Evolutionary conservation across 495 filamentous ascomycete species (phyloP).

Genomic region (Hypomontagnella submonticulosa): DNA sequence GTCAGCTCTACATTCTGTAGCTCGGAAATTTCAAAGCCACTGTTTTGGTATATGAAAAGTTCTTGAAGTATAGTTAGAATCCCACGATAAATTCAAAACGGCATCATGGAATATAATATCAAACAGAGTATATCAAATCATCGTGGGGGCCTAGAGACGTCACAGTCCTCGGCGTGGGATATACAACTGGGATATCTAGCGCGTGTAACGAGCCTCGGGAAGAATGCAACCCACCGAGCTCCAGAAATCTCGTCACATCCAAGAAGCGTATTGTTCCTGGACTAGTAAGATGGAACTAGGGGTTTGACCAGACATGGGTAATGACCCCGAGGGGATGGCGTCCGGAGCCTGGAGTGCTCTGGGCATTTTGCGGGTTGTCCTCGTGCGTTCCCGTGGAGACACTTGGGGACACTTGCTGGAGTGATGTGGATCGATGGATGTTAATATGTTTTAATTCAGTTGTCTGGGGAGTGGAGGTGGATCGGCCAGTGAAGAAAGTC

Average conservation of each 20-base stretch:
- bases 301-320: conserved; percentile 10
- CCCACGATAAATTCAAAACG: conserved; percentile 26
- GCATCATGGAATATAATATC: conserved; percentile 2
- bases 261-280: conserved; percentile 23
- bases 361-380: conserved; percentile 37
- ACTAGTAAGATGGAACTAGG: conserved; percentile 10
- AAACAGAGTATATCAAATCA: conserved; percentile 3
- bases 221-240: conserved; percentile 23
- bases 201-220: conserved; percentile 29
- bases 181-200: conserved; percentile 32
- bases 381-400: conserved; percentile 39
- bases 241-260: conserved; percentile 18
- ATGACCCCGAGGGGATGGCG: conserved; percentile 35
- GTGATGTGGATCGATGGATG: conserved; percentile 27
- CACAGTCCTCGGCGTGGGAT: conserved; percentile 17
- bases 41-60: too few relatives aligned
- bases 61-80: not conserved
- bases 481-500: conserved; percentile 5
- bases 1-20: too few relatives aligned
- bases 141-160: conserved; percentile 19
- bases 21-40: not conserved
- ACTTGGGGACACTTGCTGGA: conserved; percentile 32
- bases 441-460: conserved; percentile 8
- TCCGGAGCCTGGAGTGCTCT: conserved; percentile 40
- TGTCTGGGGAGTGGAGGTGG: conserved; percentile 41